A percentile compares a stretch with the other conserved stretches of the same genome.
Evolutionary conservation across 257 asterid species (phyloP).

Genomic region (Plantago major): DNA sequence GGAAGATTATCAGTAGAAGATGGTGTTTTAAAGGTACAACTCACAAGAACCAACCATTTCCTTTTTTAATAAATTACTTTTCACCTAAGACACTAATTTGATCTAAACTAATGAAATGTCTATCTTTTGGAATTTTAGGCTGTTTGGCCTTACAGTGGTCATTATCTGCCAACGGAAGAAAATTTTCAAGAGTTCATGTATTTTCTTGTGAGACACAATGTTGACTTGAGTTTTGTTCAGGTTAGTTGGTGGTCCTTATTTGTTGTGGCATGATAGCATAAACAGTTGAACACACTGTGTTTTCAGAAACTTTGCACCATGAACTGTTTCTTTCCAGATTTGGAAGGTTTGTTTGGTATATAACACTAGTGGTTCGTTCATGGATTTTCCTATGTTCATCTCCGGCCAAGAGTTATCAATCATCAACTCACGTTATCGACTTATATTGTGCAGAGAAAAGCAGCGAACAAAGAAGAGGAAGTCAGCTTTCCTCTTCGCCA

Average conservation of each 20-base stretch:
- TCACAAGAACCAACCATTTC: not conserved
- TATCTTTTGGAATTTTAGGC: conserved; percentile 35
- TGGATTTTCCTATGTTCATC: too few relatives aligned
- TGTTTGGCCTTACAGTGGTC: conserved; percentile 97
- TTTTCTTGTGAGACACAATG: conserved; percentile 52
- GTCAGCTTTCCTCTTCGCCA: conserved; percentile 30
- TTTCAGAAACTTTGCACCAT: not conserved
- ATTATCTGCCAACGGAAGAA: conserved; percentile 89
- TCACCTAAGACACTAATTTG: not conserved
- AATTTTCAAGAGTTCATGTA: conserved; percentile 74
- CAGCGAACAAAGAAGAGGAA: conserved; percentile 47
- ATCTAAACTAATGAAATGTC: not conserved
- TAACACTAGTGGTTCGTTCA: too few relatives aligned
- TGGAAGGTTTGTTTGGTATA: too few relatives aligned
- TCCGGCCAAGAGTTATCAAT: too few relatives aligned
- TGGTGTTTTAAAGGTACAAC: conserved; percentile 68
- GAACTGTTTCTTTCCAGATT: too few relatives aligned
- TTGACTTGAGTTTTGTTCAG: conserved; percentile 60
- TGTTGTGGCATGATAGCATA: not conserved
- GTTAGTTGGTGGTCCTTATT: conserved; percentile 24
- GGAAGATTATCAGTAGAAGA: conserved; percentile 72
- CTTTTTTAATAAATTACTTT: not conserved
- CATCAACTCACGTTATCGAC: too few relatives aligned
- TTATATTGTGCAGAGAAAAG: conserved; percentile 41
- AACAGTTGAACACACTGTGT: not conserved